These are phyloP conservation scores for Mucor lusitanicus DNA, from an alignment of 371 early-diverging fungal genomes.

Conservation along the genomic window DNA sequence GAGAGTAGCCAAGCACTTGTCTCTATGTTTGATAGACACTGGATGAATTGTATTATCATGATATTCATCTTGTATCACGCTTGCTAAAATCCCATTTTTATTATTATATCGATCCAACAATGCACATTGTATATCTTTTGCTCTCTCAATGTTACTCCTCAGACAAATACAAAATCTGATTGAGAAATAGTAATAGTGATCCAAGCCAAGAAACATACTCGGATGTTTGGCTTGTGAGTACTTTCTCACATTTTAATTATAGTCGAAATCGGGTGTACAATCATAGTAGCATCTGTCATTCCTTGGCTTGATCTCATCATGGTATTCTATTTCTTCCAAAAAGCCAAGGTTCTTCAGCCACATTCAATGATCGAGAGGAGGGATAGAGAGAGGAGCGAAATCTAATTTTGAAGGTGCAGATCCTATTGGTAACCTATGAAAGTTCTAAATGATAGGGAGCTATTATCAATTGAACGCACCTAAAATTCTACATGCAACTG, in stretches of 20 bases:
- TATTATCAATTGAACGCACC: neutral
- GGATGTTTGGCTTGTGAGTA: neutral
- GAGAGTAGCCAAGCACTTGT: neutral
- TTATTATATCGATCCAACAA: neutral
- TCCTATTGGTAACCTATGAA: neutral
- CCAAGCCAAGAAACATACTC: neutral
- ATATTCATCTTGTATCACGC: neutral
- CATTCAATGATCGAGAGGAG: neutral
- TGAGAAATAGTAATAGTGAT: too few species aligned
- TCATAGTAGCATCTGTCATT: neutral
- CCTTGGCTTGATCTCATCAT: neutral
- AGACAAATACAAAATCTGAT: slow-evolving; percentile 5
- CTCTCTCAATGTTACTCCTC: slow-evolving; percentile 6
- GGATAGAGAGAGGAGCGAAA: neutral
- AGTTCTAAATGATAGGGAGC: neutral
- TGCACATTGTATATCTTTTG: slow-evolving; percentile 3
- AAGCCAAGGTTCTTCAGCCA: neutral
- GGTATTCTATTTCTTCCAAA: neutral
- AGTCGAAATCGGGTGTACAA: neutral
- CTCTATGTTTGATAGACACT: neutral
- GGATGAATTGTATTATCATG: neutral
- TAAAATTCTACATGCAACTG: neutral
- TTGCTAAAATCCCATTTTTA: neutral
- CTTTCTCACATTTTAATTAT: neutral
- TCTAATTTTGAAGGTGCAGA: neutral